Percentiles rank a stretch among this genome's conserved stretches.
These are phyloP conservation scores for Zea luxurians DNA, from an alignment of 176 grass and related monocot species.

Conservation along the genomic window DNA sequence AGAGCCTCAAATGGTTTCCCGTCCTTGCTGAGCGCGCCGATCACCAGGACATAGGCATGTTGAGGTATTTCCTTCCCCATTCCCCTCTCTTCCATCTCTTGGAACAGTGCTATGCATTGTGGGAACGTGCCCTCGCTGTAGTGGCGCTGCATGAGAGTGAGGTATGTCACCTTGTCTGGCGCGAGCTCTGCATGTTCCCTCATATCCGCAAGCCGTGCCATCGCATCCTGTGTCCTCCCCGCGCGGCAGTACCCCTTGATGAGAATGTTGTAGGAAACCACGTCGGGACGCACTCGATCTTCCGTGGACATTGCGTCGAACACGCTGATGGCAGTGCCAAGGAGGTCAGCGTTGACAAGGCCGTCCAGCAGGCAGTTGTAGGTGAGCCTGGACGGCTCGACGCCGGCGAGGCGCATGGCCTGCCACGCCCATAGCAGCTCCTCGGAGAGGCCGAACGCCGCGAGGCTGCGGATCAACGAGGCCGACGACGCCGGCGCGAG, in stretches of 20 bases:
- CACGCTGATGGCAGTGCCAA: slow-evolving; percentile 78
- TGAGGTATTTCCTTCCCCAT: slow-evolving; percentile 68
- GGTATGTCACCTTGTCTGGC: slow-evolving; percentile 78
- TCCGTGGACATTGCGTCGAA: slow-evolving; percentile 73
- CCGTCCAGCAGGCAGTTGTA: slow-evolving; percentile 93
- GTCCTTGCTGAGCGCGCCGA: slow-evolving; percentile 59
- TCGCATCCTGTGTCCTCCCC: slow-evolving; percentile 52
- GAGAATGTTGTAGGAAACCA: slow-evolving; percentile 77
- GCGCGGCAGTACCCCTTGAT: slow-evolving; percentile 76
- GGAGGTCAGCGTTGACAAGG: slow-evolving; percentile 63
- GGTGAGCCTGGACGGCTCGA: slow-evolving; percentile 68
- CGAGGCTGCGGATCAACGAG: slow-evolving; percentile 66
- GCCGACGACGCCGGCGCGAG: slow-evolving; percentile 50
- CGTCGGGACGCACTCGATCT: slow-evolving; percentile 48
- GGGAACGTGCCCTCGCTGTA: slow-evolving; percentile 54
- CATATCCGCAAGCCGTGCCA: slow-evolving; percentile 53
- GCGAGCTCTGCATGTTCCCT: slow-evolving; percentile 34
- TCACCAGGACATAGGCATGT: slow-evolving; percentile 74
- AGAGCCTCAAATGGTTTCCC: slow-evolving; percentile 76
- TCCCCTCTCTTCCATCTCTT: slow-evolving; percentile 75
- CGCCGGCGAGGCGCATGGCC: slow-evolving; percentile 52
- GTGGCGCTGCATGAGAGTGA: slow-evolving; percentile 74
- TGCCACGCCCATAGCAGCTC: slow-evolving; percentile 75
- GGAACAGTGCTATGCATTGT: slow-evolving; percentile 58
- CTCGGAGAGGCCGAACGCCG: slow-evolving; percentile 61